Percentiles rank a stretch among this genome's conserved stretches.
phyloP scores from a whole-genome alignment of 225 moss, liverwort and hornwort species.

The Anthoceros angustus region DNA sequence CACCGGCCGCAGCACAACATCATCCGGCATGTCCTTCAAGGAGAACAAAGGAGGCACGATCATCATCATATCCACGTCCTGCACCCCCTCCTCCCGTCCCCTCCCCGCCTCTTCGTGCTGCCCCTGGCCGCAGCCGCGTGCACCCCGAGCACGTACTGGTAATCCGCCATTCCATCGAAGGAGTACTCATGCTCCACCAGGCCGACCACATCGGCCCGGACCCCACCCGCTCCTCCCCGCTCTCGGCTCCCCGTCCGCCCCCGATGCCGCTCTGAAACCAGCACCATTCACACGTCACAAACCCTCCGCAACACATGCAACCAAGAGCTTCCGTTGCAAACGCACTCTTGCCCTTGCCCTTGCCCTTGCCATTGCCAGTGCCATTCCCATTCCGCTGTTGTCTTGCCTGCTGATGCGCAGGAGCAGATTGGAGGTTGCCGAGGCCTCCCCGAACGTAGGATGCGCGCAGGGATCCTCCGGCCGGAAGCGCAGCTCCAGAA shows the following conservation, averaged over 20 bases:
- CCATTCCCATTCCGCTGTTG: background rate
- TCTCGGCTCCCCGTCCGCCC: background rate
- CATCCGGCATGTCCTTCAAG: conserved; percentile 91
- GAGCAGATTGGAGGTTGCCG: conserved; percentile 64
- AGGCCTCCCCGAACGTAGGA: conserved; percentile 89
- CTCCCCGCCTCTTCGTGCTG: conserved; percentile 51
- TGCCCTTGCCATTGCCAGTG: too few species aligned
- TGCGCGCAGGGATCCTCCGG: conserved; percentile 90
- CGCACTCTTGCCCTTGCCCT: too few species aligned
- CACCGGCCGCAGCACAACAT: conserved; percentile 47
- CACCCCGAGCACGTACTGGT: conserved; percentile 80
- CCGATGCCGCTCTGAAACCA: conserved; percentile 8
- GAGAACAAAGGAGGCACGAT: conserved; percentile 95
- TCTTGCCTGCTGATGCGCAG: conserved; percentile 44
- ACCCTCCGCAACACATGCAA: background rate
- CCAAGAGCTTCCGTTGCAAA: background rate
- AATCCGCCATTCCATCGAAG: conserved; percentile 98
- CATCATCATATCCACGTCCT: conserved; percentile 82
- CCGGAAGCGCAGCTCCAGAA: conserved; percentile 86
- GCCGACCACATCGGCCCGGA: conserved; percentile 53
- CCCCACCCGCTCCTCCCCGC: conserved; percentile 21
- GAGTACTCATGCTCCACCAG: conserved; percentile 65
- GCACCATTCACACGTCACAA: conserved; percentile 5
- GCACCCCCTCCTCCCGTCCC: conserved; percentile 44
- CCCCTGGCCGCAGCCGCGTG: conserved; percentile 52